Evolutionary conservation across 768 basidiomycete genomes (phyloP), one percentile per base, ranked within the genome.

Genomic region (Amylocystis lapponica): DNA sequence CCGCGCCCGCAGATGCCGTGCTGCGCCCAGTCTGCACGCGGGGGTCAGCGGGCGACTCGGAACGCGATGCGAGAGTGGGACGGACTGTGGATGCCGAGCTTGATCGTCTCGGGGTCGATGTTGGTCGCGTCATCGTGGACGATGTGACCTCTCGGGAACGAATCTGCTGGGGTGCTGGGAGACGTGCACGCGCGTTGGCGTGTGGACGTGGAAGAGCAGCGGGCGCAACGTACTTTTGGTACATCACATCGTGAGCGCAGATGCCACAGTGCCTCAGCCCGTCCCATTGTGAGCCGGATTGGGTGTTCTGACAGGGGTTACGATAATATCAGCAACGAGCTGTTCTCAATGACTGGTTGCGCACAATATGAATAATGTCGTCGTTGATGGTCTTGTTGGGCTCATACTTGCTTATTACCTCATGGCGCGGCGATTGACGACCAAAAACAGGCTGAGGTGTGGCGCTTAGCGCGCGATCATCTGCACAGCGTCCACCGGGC

Each of bases 231-330:
- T 49, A 79, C 79, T 81, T 78, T 62, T 82, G 77, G 58, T 83
- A 83, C 54, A 78, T 81, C 17, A 81, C 64, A 3, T 66, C 66
- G 49, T 81, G 72, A 13, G 74, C 69, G 0, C 59, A 37, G 32
- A 83, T 46, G 3, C 78, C 78, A 52, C 69, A 78, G 50, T 83
- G 80, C 47, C 73, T 68, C 56, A 83, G 43, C 6, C 81, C 80
- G 50, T 84, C 82, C 81, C 81, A 83, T 51, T 85, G 81, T 4
- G 79, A 71, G 9, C 81, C 79, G 0, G 80, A 81, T 63, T 84
- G 83, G 0, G 81, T 81, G 49, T 85, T 83, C 81, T 83, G n/a
- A n/a, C n/a, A 41, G n/a, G n/a, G n/a, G n/a, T n/a, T n/a, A n/a
- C n/a, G n/a, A n/a, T n/a, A n/a, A n/a, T n/a, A n/a, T n/a, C n/a